These are phyloP conservation scores for Cutaneotrichosporon dermatis DNA, from an alignment of 1,284 basidiomycete genomes.

Conservation along the genomic window DNA sequence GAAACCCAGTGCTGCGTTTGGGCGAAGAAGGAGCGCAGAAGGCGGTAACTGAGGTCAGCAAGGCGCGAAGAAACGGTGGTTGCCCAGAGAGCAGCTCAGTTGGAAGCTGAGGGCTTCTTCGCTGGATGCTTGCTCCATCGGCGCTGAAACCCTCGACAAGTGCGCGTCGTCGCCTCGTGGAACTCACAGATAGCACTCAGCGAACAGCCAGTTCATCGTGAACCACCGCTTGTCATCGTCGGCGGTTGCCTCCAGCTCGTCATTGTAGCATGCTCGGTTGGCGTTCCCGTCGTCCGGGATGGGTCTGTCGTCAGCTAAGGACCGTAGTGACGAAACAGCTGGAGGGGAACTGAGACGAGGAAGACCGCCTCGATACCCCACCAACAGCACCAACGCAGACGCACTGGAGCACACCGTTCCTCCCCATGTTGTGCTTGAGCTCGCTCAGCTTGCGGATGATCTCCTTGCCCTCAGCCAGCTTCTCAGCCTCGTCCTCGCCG, in stretches of 20 bases:
- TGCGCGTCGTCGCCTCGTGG: too few species aligned
- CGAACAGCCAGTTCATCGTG: slow-evolving; percentile 85
- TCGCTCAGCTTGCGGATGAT: slow-evolving; percentile 75
- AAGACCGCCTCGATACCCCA: too few species aligned
- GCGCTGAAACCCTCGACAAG: too few species aligned
- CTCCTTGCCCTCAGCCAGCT: slow-evolving; percentile 63
- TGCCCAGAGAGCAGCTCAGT: too few species aligned
- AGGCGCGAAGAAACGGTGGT: too few species aligned
- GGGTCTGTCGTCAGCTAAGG: slow-evolving; percentile 50
- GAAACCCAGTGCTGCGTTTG: slow-evolving; percentile 66
- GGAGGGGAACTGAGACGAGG: too few species aligned
- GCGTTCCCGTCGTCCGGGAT: slow-evolving; percentile 70
- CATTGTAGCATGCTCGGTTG: slow-evolving; percentile 66
- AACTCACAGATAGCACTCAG: slow-evolving; percentile 66
- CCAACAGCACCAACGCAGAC: slow-evolving; percentile 32
- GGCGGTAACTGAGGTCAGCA: slow-evolving; percentile 64
- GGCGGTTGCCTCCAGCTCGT: slow-evolving; percentile 58
- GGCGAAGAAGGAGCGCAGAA: slow-evolving; percentile 71
- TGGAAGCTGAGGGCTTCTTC: too few species aligned
- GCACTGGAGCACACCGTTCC: slow-evolving; percentile 69
- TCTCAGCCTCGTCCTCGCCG: slow-evolving; percentile 35
- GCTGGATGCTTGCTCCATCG: too few species aligned
- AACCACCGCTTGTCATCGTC: slow-evolving; percentile 75
- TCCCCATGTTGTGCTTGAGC: slow-evolving; percentile 84
- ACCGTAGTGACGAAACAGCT: background rate